phyloP scores from a whole-genome alignment of 306 rosid species.

The Lithocarpus polystachyus region DNA sequence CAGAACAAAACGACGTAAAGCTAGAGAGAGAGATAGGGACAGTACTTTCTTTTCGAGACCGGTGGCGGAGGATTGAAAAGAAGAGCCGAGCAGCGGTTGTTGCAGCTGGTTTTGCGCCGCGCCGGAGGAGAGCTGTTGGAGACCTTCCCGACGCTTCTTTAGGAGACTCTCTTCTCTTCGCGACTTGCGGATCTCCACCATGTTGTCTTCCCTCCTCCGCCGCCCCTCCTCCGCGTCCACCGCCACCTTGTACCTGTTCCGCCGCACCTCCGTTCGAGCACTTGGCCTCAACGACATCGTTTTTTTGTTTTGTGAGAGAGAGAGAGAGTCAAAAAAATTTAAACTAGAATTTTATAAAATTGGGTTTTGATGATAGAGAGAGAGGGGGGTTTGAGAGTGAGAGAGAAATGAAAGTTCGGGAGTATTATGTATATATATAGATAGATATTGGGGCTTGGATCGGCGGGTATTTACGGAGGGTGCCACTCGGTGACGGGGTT shows the following conservation, averaged over 20 bases:
- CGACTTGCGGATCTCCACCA: constrained; percentile 99
- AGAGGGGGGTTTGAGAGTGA: not conserved
- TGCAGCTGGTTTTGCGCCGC: too few species aligned
- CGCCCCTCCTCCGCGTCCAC: constrained; percentile 99
- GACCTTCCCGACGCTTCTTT: constrained; percentile 97
- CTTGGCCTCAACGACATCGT: constrained; percentile 94
- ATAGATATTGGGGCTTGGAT: constrained; percentile 43
- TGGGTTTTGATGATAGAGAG: constrained; percentile 24
- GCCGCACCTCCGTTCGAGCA: constrained; percentile 88
- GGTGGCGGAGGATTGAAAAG: constrained; percentile 14
- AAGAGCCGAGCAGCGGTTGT: constrained; percentile 47
- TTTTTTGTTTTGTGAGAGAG: not conserved
- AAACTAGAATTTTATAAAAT: constrained; percentile 10
- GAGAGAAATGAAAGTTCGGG: not conserved
- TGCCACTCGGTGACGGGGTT: constrained; percentile 31
- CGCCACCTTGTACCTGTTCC: constrained; percentile 94
- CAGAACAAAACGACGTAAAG: too few species aligned
- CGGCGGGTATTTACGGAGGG: constrained; percentile 30
- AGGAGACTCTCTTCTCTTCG: constrained; percentile 88
- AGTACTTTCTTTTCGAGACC: constrained; percentile 46
- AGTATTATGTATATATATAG: constrained; percentile 21
- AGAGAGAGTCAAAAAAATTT: not conserved
- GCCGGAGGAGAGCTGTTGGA: not conserved
- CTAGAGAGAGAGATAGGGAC: not conserved
- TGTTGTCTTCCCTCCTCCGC: constrained; percentile 86